phyloP scores from a whole-genome alignment of 495 filamentous ascomycete genomes.

The Corynascus novoguineensis region DNA sequence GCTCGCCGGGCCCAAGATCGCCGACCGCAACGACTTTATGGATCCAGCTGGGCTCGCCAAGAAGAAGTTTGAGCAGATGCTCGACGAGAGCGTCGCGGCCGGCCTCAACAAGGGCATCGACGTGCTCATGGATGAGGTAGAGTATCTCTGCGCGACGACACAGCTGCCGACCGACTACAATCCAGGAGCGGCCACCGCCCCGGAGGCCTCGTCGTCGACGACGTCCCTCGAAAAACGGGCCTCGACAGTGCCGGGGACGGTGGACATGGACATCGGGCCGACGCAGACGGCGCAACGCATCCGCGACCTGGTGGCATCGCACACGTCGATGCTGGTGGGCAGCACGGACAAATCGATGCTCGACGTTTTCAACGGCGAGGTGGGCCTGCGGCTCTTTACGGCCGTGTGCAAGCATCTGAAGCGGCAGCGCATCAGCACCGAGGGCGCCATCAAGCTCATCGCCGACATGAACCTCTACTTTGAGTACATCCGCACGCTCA shows the following conservation, averaged over 20 bases:
- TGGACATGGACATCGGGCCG: conserved; percentile 66
- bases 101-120: conserved; percentile 97
- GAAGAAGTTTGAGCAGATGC: conserved; percentile 98
- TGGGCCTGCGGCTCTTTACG: conserved; percentile 84
- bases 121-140: conserved; percentile 96
- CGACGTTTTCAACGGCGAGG: conserved; percentile 98
- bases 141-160: conserved; percentile 85
- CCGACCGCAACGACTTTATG: conserved; percentile 89
- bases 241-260: not conserved
- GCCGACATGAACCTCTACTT: conserved; percentile 94
- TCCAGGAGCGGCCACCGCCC: conserved; percentile 47
- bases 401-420: conserved; percentile 95
- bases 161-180: conserved; percentile 89
- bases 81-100: conserved; percentile 93
- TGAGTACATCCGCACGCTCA: conserved; percentile 72
- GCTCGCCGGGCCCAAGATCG: conserved; percentile 71
- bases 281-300: conserved; percentile 71
- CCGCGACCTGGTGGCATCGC: conserved; percentile 76
- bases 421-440: conserved; percentile 83
- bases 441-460: conserved; percentile 88
- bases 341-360: conserved; percentile 96
- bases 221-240: conserved; percentile 12
- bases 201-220: conserved; percentile 25
- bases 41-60: conserved; percentile 88
- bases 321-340: conserved; percentile 85